These are phyloP conservation scores for Tuber melanosporum DNA, from an alignment of 495 filamentous ascomycete species.

Conservation along the genomic window DNA sequence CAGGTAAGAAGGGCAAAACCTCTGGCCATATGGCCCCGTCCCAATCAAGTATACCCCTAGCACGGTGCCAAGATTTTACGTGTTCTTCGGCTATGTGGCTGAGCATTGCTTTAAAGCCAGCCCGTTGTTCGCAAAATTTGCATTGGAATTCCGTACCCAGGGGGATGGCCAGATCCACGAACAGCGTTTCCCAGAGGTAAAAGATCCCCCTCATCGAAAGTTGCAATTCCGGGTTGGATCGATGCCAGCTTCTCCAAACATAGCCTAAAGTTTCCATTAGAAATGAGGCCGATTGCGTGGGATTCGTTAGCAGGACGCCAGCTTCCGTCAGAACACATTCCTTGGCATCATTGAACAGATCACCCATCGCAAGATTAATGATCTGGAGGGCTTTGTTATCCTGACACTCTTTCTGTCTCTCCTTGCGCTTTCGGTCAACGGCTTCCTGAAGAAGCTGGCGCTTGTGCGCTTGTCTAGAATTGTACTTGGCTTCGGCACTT, in stretches of 20 bases:
- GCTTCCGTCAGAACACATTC: constrained; percentile 21
- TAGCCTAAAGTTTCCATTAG: constrained; percentile 31
- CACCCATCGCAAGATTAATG: constrained; percentile 19
- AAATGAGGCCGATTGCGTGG: constrained; percentile 12
- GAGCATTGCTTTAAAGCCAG: constrained; percentile 23
- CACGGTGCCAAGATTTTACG: constrained; percentile 9
- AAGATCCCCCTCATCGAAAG: constrained; percentile 24
- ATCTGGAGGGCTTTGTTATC: constrained; percentile 19
- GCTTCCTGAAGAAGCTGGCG: constrained; percentile 13
- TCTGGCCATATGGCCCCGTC: constrained; percentile 31
- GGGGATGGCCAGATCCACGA: constrained; percentile 7
- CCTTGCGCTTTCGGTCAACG: not conserved
- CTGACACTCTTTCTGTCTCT: constrained; percentile 8
- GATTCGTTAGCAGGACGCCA: constrained; percentile 14
- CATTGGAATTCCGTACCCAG: constrained; percentile 20
- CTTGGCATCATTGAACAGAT: constrained; percentile 24
- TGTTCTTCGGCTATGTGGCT: constrained; percentile 28
- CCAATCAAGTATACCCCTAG: constrained; percentile 19
- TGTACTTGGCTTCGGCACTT: constrained; percentile 22
- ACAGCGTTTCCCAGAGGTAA: constrained; percentile 34
- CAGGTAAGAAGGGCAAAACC: constrained; percentile 20
- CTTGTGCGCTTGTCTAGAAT: constrained; percentile 12
- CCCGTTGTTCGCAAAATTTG: constrained; percentile 17
- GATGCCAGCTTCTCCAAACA: constrained; percentile 25
- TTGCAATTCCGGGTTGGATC: constrained; percentile 7